Evolutionary conservation across 2,329 filamentous ascomycete genomes (phyloP).

Genomic region (Trichoderma breve): DNA sequence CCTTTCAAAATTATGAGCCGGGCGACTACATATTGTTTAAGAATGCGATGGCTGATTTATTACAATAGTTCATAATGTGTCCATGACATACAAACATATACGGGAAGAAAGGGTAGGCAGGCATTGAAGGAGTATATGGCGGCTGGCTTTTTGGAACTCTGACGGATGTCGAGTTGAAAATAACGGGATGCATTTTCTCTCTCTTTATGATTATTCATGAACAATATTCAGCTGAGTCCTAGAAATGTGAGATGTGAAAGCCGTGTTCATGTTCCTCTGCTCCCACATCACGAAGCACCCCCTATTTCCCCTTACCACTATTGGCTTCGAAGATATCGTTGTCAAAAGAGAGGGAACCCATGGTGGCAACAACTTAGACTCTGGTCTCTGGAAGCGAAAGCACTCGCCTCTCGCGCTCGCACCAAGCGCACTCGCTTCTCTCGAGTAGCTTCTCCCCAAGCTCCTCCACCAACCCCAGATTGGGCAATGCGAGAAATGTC

Average conservation of each 20-base stretch:
- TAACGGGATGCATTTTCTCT: neutral
- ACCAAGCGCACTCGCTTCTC: slow-evolving; percentile 2
- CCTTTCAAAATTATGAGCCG: neutral
- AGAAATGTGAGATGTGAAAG: neutral
- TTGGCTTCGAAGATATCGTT: neutral
- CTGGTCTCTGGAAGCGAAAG: slow-evolving; percentile 7
- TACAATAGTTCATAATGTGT: slow-evolving; percentile 5
- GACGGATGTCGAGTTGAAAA: neutral
- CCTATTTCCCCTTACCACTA: neutral
- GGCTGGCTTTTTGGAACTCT: neutral
- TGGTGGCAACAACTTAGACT: neutral
- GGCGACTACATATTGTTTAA: neutral
- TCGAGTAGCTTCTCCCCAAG: neutral
- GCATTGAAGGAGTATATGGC: neutral
- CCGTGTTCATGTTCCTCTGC: neutral
- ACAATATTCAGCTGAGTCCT: neutral
- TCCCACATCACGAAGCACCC: neutral
- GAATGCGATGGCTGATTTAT: neutral
- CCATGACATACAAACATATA: slow-evolving; percentile 3
- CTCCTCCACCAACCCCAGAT: slow-evolving; percentile 18
- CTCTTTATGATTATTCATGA: slow-evolving; percentile 1
- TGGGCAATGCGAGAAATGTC: slow-evolving; percentile 18
- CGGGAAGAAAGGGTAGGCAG: neutral
- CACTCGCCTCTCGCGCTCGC: slow-evolving; percentile 14
- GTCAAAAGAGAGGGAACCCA: neutral